Base-by-base conservation (phyloP, 2,329 filamentous ascomycete genomes). In the Gyromitra esculenta region DNA sequence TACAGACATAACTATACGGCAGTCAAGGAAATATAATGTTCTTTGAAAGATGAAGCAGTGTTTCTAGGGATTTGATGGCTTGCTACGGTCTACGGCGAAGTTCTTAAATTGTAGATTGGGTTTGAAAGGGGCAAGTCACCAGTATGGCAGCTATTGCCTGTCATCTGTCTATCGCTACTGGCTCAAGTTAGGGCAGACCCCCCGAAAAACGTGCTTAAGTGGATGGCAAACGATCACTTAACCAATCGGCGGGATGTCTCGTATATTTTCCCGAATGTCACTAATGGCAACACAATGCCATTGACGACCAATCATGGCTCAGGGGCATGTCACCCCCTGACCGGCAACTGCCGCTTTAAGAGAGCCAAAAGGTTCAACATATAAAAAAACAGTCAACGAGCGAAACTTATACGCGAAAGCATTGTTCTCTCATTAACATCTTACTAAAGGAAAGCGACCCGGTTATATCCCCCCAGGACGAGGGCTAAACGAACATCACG, bases 281-380 rank as follows among this genome's bases (percentile, higher is more conserved):
- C 71, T 52, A 64, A 75, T 70, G 64, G 65, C 64, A 65, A 64
- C 45, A 48, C 8, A 13, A 41, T 68, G 63, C 52, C 41, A 6
- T 31, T 65, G 25, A 5, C 31, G n/a, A 18, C 75, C 75, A 77
- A 74, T 77, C 70, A 70, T 35, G 15, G 21, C 13, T 9, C 4
- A 8, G 50, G 21, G 65, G 59, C 41, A 15, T 75, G 75, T 77
- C 75, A 77, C 25, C 56, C 5, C 11, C 25, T 31, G 2, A 35
- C 18, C 41, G 74, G 63, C 13, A 74, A 18, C 15, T 60, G 43
- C 70, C 63, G 63, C 9, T 13, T 57, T 52, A 65, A 64, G 15
- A 60, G 41, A 13, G 25, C 1, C 21, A 8, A 9, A 18, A 13
- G 43, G 11, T n/a, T 7, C 43, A 72, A 43, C 3, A 43, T 13